Base-by-base conservation (phyloP, 495 filamentous ascomycete species). In the Hypoxylon lenormandii region DNA sequence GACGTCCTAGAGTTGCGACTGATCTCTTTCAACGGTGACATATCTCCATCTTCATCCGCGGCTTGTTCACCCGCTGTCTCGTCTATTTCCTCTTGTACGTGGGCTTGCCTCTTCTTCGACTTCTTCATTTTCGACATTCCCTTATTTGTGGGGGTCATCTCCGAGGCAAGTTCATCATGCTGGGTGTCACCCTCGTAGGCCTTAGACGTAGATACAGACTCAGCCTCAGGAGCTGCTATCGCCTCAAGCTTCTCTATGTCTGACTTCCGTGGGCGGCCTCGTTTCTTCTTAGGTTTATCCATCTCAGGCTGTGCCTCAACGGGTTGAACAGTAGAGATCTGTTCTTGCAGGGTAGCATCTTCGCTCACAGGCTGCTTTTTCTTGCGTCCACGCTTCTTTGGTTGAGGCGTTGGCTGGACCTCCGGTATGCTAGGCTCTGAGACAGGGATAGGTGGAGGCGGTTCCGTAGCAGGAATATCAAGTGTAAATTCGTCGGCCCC, bases 311-410 rank as follows among this genome's bases (percentile, higher is more conserved):
- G 65, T 5, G 38, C 33, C 23, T 72, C 62, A 3, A 53, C n/a
- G 10, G 16, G 15, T 10, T 65, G 46, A 36, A 45, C 22, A 15
- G 33, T 5, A 7, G 49, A 19, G 10, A 13, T 0, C 10, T 21
- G 30, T 4, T 38, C 52, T 33, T 69, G 48, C 38, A 40, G 28
- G 21, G 28, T 19, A n/a, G 15, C 21, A 6, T 40, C 28, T 38
- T 63, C 65, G 10, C 12, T 49, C 5, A 15, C 21, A 18, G 28
- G 36, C 7, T 70, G 71, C 52, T 76, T 76, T 46, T 70, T 76
- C 62, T 74, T 76, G 18, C 74, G 74, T 12, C 74, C 71, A 30
- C 68, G 74, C 36, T 69, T 74, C 59, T 71, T 74, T 12, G 64
- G 67, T 19, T 22, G 66, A 33, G 51, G 45, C 16, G 43, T 38